Evolutionary conservation across 2,329 filamentous ascomycete genomes (phyloP), one percentile per base, ranked within the genome.

Genomic region (Colletotrichum gigasporum): DNA sequence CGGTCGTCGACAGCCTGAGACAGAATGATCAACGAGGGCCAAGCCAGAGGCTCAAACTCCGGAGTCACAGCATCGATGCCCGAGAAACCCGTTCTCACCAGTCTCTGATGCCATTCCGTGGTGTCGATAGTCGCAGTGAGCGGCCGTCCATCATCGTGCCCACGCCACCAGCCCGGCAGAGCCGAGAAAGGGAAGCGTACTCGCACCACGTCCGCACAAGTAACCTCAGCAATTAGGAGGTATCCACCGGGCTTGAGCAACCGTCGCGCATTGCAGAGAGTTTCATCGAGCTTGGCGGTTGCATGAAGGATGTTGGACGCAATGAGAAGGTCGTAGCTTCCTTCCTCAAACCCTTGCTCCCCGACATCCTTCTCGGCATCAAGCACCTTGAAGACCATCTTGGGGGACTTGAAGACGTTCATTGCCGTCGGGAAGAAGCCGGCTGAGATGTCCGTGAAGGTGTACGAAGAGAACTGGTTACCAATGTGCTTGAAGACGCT

Each of bases 171-270:
- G 12, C 42, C 42, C 24, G 42, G 42, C 1, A 45, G 22, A 4
- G 42, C 42, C 1, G 42, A 45, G 14, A 45, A 45, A 11, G 42
- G 42, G 22, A 45, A 45, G 4, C 32, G 47, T 20, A 35, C 28
- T n/a, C 26, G 47, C 5, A 51, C 9, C 18, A 32, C 47, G 18
- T 37, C 26, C 20, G 24, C n/a, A 2, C 42, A 45, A 45, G 58
- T 45, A 5, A 62, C 26, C 22, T 62, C 58, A 6, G 28, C 20
- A 11, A 62, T 41, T 7, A 62, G n/a, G 0, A 79, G 66, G 28
- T 68, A 69, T 0, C 78, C 78, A 14, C 70, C 69, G 0, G 75
- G 75, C n/a, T 69, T 68, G 1, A 80, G 69, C 2, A 78, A 66
- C 47, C 58, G 60, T 12, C 41, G 65, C 3, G 67, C 51, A 45